phyloP scores from a whole-genome alignment of 768 basidiomycete species.

The Mycena galericulata region DNA sequence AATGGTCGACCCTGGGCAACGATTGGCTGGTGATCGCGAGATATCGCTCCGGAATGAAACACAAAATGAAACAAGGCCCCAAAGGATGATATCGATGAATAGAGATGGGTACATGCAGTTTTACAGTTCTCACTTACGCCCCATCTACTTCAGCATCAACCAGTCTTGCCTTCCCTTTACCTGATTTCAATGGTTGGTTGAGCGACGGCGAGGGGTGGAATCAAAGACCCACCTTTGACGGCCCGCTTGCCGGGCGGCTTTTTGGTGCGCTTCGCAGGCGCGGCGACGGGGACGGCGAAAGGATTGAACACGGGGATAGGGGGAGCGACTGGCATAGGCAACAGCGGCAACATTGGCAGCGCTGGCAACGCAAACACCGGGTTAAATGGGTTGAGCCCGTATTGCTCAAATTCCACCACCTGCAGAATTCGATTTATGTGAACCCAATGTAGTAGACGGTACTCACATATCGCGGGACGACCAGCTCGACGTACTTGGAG shows the following conservation, averaged over 20 bases:
- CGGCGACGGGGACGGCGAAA: background rate
- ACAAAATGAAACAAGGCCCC: too few species aligned
- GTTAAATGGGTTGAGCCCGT: too few species aligned
- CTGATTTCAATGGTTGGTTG: background rate
- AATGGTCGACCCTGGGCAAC: too few species aligned
- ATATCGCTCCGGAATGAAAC: too few species aligned
- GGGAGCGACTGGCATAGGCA: background rate
- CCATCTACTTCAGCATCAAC: background rate
- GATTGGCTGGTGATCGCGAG: too few species aligned
- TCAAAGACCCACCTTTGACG: background rate
- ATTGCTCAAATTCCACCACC: background rate
- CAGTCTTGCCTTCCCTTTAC: conserved; percentile 12
- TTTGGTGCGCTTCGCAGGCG: background rate
- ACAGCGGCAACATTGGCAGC: too few species aligned
- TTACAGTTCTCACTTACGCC: too few species aligned
- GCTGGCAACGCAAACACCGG: too few species aligned
- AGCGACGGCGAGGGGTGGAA: background rate
- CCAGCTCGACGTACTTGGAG: conserved; percentile 24
- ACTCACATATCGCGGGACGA: conserved; percentile 29
- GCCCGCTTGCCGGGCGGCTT: too few species aligned
- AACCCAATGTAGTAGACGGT: background rate
- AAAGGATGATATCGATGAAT: too few species aligned
- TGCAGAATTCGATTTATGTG: background rate
- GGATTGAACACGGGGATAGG: conserved; percentile 1
- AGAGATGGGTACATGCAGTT: too few species aligned